Evolutionary conservation across 2,329 filamentous ascomycete species (phyloP).

Genomic region (Elsinoe ampelina): DNA sequence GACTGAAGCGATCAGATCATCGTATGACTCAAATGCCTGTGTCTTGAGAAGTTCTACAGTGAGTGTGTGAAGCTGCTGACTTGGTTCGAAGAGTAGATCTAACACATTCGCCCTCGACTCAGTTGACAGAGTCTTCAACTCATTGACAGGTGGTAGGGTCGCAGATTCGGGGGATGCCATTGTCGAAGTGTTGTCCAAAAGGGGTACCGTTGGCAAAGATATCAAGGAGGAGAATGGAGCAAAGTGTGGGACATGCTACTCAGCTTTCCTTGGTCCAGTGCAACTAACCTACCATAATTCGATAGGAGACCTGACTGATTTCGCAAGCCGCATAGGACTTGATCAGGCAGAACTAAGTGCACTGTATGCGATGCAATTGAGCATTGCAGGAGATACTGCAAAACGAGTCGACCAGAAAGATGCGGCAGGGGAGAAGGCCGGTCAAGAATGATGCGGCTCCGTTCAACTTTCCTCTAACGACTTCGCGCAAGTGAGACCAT

Average conservation of each 20-base stretch:
- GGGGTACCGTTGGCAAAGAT: not conserved
- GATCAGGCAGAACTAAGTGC: too few species aligned
- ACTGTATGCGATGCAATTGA: too few species aligned
- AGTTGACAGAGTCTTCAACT: conserved; percentile 48
- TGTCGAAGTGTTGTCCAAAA: not conserved
- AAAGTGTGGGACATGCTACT: not conserved
- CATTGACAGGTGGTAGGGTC: conserved; percentile 49
- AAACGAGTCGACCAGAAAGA: too few species aligned
- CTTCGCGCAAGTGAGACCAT: not conserved
- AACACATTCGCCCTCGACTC: conserved; percentile 50
- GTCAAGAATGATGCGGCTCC: not conserved
- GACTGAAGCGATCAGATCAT: conserved; percentile 58
- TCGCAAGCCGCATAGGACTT: too few species aligned
- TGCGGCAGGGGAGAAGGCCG: not conserved
- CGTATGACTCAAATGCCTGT: conserved; percentile 56
- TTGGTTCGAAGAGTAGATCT: conserved; percentile 79
- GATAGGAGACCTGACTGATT: too few species aligned
- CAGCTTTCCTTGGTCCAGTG: too few species aligned
- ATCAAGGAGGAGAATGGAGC: not conserved
- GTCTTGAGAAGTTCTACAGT: conserved; percentile 57
- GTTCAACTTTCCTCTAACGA: not conserved
- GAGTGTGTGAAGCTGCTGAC: conserved; percentile 61
- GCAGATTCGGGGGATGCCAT: not conserved
- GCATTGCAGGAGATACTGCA: too few species aligned
- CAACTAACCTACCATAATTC: too few species aligned